These are phyloP conservation scores for Friedmanniomyces simplex DNA, from an alignment of 495 filamentous ascomycete genomes.

Conservation along the genomic window DNA sequence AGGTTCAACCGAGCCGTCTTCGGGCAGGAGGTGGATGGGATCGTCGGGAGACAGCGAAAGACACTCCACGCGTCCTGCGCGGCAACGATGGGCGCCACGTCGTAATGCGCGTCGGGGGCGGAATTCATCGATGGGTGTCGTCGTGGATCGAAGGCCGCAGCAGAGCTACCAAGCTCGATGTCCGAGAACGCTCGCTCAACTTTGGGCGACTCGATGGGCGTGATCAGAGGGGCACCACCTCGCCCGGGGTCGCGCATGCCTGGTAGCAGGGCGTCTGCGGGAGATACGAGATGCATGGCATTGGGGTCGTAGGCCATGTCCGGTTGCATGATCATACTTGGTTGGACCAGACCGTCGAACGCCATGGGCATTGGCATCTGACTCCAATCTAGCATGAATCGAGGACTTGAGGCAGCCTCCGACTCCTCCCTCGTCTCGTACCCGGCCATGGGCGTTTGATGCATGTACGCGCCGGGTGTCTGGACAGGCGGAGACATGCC, in stretches of 20 bases:
- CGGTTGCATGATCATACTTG: conserved; percentile 26
- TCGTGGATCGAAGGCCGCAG: conserved; percentile 15
- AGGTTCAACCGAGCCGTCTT: conserved; percentile 48
- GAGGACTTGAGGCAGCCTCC: conserved; percentile 26
- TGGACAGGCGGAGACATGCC: conserved; percentile 26
- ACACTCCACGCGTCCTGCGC: conserved; percentile 47
- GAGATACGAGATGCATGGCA: conserved; percentile 26
- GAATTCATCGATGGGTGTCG: conserved; percentile 23
- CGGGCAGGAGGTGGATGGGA: conserved; percentile 42
- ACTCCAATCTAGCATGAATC: conserved; percentile 33
- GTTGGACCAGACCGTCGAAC: conserved; percentile 28
- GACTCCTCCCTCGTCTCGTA: conserved; percentile 25
- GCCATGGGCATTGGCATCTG: conserved; percentile 27
- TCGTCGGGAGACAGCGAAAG: conserved; percentile 45
- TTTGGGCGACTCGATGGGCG: conserved; percentile 29
- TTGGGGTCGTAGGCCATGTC: conserved; percentile 34
- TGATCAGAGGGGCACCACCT: conserved; percentile 15
- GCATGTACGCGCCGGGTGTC: conserved; percentile 23
- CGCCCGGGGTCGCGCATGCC: conserved; percentile 28
- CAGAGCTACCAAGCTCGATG: conserved; percentile 27
- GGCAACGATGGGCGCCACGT: conserved; percentile 42
- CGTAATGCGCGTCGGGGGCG: conserved; percentile 34
- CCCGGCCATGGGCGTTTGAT: conserved; percentile 28
- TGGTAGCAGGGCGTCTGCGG: conserved; percentile 21
- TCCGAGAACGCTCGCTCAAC: conserved; percentile 29